Conservation (phyloP, 2,329 filamentous ascomycete species). For the Cercospora nicotianae region DNA sequence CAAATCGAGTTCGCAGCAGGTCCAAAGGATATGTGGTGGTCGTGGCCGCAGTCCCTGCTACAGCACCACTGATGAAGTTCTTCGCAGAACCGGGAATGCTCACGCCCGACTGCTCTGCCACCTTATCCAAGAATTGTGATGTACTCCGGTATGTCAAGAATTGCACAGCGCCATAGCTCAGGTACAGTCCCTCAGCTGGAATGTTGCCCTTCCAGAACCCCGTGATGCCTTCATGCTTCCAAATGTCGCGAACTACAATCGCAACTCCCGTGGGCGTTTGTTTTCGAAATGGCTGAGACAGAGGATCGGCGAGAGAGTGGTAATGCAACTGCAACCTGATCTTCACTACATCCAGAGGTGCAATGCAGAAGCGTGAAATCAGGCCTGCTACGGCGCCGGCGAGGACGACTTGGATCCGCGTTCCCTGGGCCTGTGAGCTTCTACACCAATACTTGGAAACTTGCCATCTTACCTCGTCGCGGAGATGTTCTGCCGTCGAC, state of each 20-base stretch:
- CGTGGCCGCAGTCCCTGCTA: constrained; percentile 80
- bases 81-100: constrained; percentile 66
- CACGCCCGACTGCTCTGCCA: constrained; percentile 50
- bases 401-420: constrained; percentile 63
- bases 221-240: constrained; percentile 76
- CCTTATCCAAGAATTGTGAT: constrained; percentile 64
- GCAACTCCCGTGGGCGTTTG: constrained; percentile 31
- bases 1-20: constrained; percentile 88
- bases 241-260: constrained; percentile 59
- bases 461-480: constrained; percentile 61
- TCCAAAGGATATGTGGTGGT: constrained; percentile 88
- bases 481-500: constrained; percentile 64
- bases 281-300: constrained; percentile 51
- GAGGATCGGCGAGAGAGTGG: constrained; percentile 75
- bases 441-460: background rate
- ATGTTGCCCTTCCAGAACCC: constrained; percentile 97
- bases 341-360: constrained; percentile 95
- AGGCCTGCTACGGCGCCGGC: constrained; percentile 75
- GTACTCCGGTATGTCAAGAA: constrained; percentile 83
- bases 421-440: constrained; percentile 53
- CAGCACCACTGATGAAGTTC: constrained; percentile 79
- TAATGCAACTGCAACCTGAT: constrained; percentile 94
- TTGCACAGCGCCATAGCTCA: constrained; percentile 85
- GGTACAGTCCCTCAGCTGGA: constrained; percentile 89
- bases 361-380: constrained; percentile 88